A percentile compares a stretch with the other conserved stretches of the same genome.
These are phyloP conservation scores for Malassezia arunalokei DNA, from an alignment of 1,284 basidiomycete species.

Conservation along the genomic window DNA sequence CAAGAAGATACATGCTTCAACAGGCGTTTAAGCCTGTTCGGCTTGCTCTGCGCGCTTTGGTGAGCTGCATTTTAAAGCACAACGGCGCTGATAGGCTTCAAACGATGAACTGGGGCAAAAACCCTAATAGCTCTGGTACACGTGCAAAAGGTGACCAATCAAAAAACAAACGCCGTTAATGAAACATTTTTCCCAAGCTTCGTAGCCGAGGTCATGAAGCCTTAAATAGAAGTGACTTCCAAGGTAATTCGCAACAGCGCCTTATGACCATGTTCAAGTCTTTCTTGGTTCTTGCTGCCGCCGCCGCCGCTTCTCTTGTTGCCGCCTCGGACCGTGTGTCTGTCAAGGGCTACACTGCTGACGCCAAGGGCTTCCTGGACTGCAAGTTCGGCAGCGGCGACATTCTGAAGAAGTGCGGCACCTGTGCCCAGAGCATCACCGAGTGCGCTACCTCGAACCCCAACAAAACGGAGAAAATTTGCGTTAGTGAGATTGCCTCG, in stretches of 20 bases:
- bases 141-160: too few species aligned
- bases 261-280: conserved; percentile 2
- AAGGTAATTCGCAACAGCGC: not conserved
- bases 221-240: too few species aligned
- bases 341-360: conserved; percentile 3
- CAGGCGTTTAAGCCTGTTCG: too few species aligned
- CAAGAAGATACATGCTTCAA: too few species aligned
- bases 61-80: too few species aligned
- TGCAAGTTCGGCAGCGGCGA: conserved; percentile 11
- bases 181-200: too few species aligned
- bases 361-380: not conserved
- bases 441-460: conserved; percentile 1
- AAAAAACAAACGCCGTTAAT: too few species aligned
- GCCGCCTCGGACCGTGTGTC: not conserved
- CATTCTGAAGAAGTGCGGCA: conserved; percentile 8
- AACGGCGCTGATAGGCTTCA: too few species aligned
- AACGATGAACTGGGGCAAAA: too few species aligned
- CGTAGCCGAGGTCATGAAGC: too few species aligned
- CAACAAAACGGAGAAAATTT: not conserved
- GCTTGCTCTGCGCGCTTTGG: too few species aligned
- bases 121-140: too few species aligned
- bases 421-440: conserved; percentile 3
- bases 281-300: not conserved
- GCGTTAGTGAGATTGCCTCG: not conserved
- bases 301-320: not conserved